A percentile compares a stretch with the other conserved stretches of the same genome.
Conservation (phyloP, 208 protist genomes). For the Angomonas desouzai region DNA sequence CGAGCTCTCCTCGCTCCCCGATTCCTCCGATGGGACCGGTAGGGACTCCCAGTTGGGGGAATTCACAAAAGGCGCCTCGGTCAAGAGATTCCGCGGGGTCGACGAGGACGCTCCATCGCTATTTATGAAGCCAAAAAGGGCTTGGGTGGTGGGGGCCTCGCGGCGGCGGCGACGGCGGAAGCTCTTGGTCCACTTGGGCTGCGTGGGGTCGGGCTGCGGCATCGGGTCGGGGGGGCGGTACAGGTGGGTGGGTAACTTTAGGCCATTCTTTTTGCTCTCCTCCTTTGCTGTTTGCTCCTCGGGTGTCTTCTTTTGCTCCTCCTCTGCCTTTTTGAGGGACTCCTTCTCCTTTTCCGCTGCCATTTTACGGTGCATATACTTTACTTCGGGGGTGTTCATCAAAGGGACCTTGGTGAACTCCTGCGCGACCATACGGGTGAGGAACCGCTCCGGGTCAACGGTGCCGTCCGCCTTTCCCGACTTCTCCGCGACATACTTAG, state of each 20-base stretch:
- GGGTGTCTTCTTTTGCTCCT: too few species aligned
- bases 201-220: neutral
- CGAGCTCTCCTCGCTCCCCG: too few species aligned
- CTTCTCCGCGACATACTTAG: neutral
- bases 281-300: too few species aligned
- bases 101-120: neutral
- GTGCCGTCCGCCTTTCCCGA: neutral
- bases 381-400: neutral
- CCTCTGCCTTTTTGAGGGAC: neutral
- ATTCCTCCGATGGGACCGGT: neutral
- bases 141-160: neutral
- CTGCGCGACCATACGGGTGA: neutral
- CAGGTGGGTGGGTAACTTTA: neutral
- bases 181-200: neutral
- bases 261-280: too few species aligned
- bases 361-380: neutral
- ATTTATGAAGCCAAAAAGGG: neutral
- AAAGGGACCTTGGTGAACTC: neutral
- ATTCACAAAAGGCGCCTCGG: neutral
- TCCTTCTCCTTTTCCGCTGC: neutral
- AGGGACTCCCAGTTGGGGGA: conserved; percentile 1
- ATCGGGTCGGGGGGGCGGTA: neutral
- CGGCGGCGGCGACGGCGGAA: neutral
- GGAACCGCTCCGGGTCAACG: neutral
- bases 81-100: neutral